Evolutionary conservation across 2,329 filamentous ascomycete species (phyloP).

Genomic region (Penicillium sp.): DNA sequence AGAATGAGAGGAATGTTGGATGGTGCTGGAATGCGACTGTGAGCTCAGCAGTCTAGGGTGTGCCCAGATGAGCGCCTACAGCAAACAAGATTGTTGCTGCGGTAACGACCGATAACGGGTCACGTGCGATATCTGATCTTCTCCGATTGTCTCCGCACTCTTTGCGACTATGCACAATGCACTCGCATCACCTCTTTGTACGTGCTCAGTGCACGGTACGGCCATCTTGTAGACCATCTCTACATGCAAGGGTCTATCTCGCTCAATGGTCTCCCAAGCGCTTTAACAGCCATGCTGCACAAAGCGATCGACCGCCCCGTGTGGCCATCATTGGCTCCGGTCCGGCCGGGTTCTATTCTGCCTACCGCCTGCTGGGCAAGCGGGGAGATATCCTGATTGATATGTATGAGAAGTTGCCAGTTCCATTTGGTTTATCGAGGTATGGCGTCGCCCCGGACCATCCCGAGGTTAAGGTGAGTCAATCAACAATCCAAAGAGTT

Average conservation of each 20-base stretch:
- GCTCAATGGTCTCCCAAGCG: conserved; percentile 22
- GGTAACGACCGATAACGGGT: conserved; percentile 31
- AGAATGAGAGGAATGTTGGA: conserved; percentile 28
- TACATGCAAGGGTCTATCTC: conserved; percentile 1
- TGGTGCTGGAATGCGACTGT: conserved; percentile 23
- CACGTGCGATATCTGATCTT: conserved; percentile 14
- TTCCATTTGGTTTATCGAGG: conserved; percentile 87
- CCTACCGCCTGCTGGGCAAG: conserved; percentile 79
- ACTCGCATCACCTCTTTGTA: conserved; percentile 27
- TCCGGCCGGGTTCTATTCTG: conserved; percentile 93
- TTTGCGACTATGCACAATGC: conserved; percentile 23
- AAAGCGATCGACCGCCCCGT: conserved; percentile 61
- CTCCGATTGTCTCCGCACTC: conserved; percentile 5
- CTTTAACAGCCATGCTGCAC: conserved; percentile 33
- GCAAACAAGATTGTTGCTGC: conserved; percentile 31
- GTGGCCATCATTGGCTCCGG: conserved; percentile 91
- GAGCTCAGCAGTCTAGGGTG: conserved; percentile 8
- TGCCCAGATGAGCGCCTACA: not conserved
- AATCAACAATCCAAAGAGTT: not conserved
- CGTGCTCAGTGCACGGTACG: conserved; percentile 34
- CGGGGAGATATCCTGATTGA: conserved; percentile 74
- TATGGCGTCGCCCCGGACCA: conserved; percentile 98
- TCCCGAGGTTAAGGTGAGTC: conserved; percentile 86
- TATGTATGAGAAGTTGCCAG: conserved; percentile 94
- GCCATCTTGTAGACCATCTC: conserved; percentile 11